Evolutionary conservation across 768 basidiomycete species (phyloP), one percentile per base, ranked within the genome.

Genomic region (Lentinula raphanica): DNA sequence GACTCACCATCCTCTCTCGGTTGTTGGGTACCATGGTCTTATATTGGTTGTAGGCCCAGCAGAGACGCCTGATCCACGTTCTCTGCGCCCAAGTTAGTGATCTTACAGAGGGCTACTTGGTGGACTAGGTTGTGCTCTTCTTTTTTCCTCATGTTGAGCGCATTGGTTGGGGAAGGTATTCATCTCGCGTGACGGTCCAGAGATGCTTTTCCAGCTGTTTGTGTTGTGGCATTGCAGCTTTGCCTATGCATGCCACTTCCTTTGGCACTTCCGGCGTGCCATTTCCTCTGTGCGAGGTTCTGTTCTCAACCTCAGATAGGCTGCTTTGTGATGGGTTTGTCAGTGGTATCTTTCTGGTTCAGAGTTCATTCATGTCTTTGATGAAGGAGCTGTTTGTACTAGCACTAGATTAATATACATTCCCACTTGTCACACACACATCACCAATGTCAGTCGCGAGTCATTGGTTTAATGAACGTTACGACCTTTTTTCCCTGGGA

Each of bases 131-230:
- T 53, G 35, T 9, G 27, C 27, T 48, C 27, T 48, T 48, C 13
- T 8, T 9, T 44, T n/a, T n/a, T n/a, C n/a, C n/a, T n/a, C n/a
- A n/a, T n/a, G n/a, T n/a, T 23, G 42, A 48, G 27, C 13, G 46
- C 46, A 48, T 31, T 21, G 17, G 51, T 23, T 39, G 39, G 51
- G n/a, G 17, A 38, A 13, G 51, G 36, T 53, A 39, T 53, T 53
- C 51, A 36, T 53, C 51, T 53, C 36, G 51, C 51, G n/a, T 53
- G 21, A 51, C 51, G 36, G 51, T 53, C 51, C 51, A 36, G 51
- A 53, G 51, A 53, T 25, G 51, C 36, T 40, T 53, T 53, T 28
- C 51, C 40, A 36, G 51, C 32, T 36, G 1, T 39, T n/a, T n/a
- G n/a, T 17, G 36, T 36, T n/a, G 51, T 53, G 51, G 36, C 51